Percentiles rank a stretch among this genome's conserved stretches.
phyloP scores from a whole-genome alignment of 768 basidiomycete genomes.

The Mycena albidolilacea region DNA sequence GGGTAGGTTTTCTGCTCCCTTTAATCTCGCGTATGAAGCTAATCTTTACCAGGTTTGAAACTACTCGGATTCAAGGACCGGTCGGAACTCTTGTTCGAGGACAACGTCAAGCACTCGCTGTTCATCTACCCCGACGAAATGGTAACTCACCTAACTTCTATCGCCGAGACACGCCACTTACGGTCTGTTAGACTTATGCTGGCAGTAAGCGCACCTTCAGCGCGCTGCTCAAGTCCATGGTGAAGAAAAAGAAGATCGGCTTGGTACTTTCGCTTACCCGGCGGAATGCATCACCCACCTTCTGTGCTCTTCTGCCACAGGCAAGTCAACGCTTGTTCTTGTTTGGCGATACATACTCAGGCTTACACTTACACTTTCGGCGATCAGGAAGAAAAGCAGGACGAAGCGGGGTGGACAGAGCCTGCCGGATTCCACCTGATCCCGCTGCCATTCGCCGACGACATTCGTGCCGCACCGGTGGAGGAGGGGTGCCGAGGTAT shows the following conservation, averaged over 20 bases:
- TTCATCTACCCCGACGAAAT: slow-evolving; percentile 95
- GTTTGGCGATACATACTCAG: not conserved
- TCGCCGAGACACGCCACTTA: slow-evolving; percentile 4
- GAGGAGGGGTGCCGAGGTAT: slow-evolving; percentile 76
- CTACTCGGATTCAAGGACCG: slow-evolving; percentile 93
- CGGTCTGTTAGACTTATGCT: slow-evolving; percentile 71
- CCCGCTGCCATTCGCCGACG: slow-evolving; percentile 95
- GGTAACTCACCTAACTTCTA: slow-evolving; percentile 57
- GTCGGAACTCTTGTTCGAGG: slow-evolving; percentile 80
- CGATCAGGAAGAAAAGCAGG: slow-evolving; percentile 75
- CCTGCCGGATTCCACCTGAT: slow-evolving; percentile 96
- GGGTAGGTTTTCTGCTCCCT: slow-evolving; percentile 57
- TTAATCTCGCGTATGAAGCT: not conserved
- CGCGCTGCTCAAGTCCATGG: slow-evolving; percentile 87
- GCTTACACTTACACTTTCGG: slow-evolving; percentile 13
- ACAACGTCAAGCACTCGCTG: slow-evolving; percentile 91
- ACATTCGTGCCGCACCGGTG: slow-evolving; percentile 86
- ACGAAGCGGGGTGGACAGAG: slow-evolving; percentile 81
- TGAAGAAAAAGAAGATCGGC: slow-evolving; percentile 86
- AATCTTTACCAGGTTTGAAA: slow-evolving; percentile 74
- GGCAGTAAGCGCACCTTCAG: slow-evolving; percentile 95
- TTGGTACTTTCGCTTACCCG: slow-evolving; percentile 81
- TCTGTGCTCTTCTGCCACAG: slow-evolving; percentile 92
- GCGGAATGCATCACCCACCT: slow-evolving; percentile 80
- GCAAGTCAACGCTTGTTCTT: slow-evolving; percentile 52